Percentiles rank a stretch among this genome's conserved stretches.
Evolutionary conservation across 768 basidiomycete species (phyloP).

Genomic region (Suillus clintonianus): DNA sequence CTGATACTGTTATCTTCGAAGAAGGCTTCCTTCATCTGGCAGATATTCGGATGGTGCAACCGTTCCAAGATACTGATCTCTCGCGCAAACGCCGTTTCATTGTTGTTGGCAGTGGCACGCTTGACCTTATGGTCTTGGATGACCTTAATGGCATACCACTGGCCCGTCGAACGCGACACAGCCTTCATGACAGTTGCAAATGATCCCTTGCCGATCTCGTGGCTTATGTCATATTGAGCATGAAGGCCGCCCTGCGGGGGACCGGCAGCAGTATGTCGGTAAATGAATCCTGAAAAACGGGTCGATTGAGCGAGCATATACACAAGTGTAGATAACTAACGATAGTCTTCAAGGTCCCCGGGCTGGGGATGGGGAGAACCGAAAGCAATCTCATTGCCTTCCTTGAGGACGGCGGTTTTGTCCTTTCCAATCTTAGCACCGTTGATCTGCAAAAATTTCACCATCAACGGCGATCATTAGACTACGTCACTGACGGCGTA

Average conservation of each 20-base stretch:
- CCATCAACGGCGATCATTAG: not conserved
- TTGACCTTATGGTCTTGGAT: conserved; percentile 58
- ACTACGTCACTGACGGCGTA: conserved; percentile 12
- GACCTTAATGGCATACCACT: conserved; percentile 87
- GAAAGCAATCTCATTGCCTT: conserved; percentile 86
- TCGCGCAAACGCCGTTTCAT: conserved; percentile 50
- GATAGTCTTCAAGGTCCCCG: conserved; percentile 67
- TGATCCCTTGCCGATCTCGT: conserved; percentile 84
- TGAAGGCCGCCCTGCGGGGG: conserved; percentile 56
- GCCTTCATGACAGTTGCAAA: conserved; percentile 92
- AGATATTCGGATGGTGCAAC: conserved; percentile 82
- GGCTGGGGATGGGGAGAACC: conserved; percentile 57
- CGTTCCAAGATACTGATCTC: conserved; percentile 80
- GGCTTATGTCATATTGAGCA: conserved; percentile 63
- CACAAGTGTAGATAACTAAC: conserved; percentile 42
- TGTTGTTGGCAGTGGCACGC: conserved; percentile 34
- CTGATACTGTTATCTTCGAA: conserved; percentile 64
- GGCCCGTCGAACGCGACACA: conserved; percentile 66
- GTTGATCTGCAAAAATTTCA: conserved; percentile 34
- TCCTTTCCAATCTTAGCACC: conserved; percentile 41
- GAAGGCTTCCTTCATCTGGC: conserved; percentile 76
- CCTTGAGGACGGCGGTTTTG: conserved; percentile 42
- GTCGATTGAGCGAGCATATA: not conserved
- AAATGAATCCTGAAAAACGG: conserved; percentile 60
- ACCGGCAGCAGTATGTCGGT: conserved; percentile 59